Evolutionary conservation across 1,139 yeast genomes (phyloP).

Genomic region (Debaryomyces sp.): DNA sequence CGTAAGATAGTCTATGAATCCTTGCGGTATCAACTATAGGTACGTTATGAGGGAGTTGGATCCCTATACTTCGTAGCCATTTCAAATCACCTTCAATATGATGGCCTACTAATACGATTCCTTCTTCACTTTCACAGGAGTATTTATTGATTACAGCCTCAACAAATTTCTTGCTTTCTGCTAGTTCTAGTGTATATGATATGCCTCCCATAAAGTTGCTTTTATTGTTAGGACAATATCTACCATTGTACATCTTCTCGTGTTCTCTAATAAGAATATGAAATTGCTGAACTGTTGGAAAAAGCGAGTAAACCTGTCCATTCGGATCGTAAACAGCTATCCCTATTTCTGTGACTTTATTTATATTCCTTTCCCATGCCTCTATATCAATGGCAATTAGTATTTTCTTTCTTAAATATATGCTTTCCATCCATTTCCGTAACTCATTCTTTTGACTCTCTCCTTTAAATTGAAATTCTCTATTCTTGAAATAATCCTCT

Average conservation of each 20-base stretch:
- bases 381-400: constrained; percentile 68
- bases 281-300: constrained; percentile 51
- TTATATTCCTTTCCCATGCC: constrained; percentile 56
- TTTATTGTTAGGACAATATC: constrained; percentile 66
- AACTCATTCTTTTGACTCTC: constrained; percentile 21
- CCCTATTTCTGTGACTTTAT: constrained; percentile 68
- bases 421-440: constrained; percentile 26
- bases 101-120: constrained; percentile 66
- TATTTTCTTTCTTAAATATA: constrained; percentile 36
- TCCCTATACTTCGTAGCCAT: constrained; percentile 53
- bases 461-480: constrained; percentile 21
- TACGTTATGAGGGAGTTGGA: constrained; percentile 40
- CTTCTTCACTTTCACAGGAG: constrained; percentile 19
- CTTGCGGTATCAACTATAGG: constrained; percentile 55
- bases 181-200: constrained; percentile 45
- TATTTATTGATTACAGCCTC: constrained; percentile 46
- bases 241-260: constrained; percentile 48
- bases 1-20: constrained; percentile 47
- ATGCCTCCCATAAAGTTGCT: constrained; percentile 59
- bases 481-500: constrained; percentile 20
- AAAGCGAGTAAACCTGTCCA: constrained; percentile 35
- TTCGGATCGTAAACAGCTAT: constrained; percentile 66
- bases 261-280: constrained; percentile 65
- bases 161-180: constrained; percentile 41
- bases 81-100: constrained; percentile 60